Percentiles rank a stretch among this genome's conserved stretches.
phyloP scores from a whole-genome alignment of 805 yeast species.

The Starmerella apicola region DNA sequence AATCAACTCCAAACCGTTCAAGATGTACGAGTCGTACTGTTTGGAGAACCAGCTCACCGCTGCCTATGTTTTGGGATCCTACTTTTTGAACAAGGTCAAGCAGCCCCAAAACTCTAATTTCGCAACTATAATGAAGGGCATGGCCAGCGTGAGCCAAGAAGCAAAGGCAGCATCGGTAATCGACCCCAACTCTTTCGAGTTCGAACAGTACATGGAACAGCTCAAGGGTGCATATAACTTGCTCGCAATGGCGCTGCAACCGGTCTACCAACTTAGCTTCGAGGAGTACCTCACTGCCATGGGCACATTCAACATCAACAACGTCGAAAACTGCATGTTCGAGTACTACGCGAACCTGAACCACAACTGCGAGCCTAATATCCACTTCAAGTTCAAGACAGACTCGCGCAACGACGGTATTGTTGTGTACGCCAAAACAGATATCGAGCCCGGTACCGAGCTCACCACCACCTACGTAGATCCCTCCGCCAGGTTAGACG shows the following conservation, averaged over 20 bases:
- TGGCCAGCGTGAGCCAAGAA: conserved; percentile 62
- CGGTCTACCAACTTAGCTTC: conserved; percentile 29
- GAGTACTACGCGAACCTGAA: conserved; percentile 58
- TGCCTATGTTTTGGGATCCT: conserved; percentile 49
- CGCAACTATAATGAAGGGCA: conserved; percentile 39
- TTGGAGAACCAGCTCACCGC: conserved; percentile 55
- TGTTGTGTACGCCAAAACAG: conserved; percentile 45
- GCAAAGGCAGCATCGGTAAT: conserved; percentile 43
- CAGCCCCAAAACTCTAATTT: conserved; percentile 9
- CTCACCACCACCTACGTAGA: conserved; percentile 58
- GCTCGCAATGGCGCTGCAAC: conserved; percentile 37
- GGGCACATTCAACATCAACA: conserved; percentile 67
- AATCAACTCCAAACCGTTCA: conserved; percentile 34
- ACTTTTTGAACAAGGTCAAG: conserved; percentile 34
- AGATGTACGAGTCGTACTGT: conserved; percentile 47
- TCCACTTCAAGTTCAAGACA: conserved; percentile 32
- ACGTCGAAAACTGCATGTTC: conserved; percentile 51
- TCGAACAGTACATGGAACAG: conserved; percentile 28
- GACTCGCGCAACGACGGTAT: conserved; percentile 42
- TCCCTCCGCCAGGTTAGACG: conserved; percentile 47
- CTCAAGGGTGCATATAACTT: conserved; percentile 48
- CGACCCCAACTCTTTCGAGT: conserved; percentile 30
- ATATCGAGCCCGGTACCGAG: conserved; percentile 53
- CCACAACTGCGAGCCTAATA: conserved; percentile 66
- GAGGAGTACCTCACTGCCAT: conserved; percentile 48